Conservation (phyloP, 768 basidiomycete genomes). For the Rhodosporidiobolus odoratus region DNA sequence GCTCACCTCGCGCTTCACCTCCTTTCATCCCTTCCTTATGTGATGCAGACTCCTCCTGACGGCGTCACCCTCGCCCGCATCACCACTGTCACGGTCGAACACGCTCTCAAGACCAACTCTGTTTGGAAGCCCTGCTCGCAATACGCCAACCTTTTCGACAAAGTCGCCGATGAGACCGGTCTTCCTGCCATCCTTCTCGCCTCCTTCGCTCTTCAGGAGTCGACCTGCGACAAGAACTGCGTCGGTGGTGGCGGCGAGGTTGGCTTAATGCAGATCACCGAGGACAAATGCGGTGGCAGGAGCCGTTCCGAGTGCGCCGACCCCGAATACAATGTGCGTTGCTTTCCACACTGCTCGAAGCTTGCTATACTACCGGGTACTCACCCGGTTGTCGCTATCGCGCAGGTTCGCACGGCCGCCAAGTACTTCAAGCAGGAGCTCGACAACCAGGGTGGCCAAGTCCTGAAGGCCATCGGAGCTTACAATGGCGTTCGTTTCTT, state of each 20-base stretch:
- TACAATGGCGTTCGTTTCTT: conserved; percentile 16
- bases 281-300: conserved; percentile 41
- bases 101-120: conserved; percentile 54
- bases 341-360: not conserved
- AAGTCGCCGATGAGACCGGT: conserved; percentile 54
- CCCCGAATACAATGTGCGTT: conserved; percentile 33
- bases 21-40: not conserved
- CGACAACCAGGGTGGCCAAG: conserved; percentile 1
- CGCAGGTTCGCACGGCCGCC: conserved; percentile 22
- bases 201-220: conserved; percentile 84
- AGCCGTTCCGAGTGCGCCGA: conserved; percentile 29
- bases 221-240: conserved; percentile 55
- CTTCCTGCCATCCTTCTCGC: conserved; percentile 73
- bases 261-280: conserved; percentile 36
- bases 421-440: conserved; percentile 30
- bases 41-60: conserved; percentile 15
- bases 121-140: conserved; percentile 60
- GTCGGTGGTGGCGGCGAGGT: conserved; percentile 27
- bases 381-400: not conserved
- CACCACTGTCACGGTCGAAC: conserved; percentile 48
- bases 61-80: conserved; percentile 55
- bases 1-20: not conserved
- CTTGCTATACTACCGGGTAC: not conserved
- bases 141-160: conserved; percentile 57
- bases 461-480: conserved; percentile 23